A percentile compares a stretch with the other conserved stretches of the same genome.
Evolutionary conservation across 129 eudicot species (phyloP).

Genomic region (Flaveria bidentis): DNA sequence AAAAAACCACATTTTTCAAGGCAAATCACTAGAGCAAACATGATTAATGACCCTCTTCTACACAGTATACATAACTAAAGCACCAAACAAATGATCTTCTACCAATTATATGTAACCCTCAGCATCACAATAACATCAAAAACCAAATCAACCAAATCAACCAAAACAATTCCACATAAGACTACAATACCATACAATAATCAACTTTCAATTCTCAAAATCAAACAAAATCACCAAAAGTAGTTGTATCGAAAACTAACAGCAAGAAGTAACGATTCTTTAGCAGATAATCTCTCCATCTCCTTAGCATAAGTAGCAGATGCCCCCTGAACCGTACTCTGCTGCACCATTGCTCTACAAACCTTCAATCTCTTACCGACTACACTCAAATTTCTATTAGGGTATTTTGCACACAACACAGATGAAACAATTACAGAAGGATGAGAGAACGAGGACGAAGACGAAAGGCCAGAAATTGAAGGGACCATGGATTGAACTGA

Average conservation of each 20-base stretch:
- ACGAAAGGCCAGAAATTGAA: slow-evolving; percentile 29
- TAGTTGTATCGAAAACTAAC: slow-evolving; percentile 42
- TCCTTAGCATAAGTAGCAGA: slow-evolving; percentile 85
- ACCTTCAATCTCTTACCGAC: slow-evolving; percentile 29
- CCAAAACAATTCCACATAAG: slow-evolving; percentile 1
- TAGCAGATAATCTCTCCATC: slow-evolving; percentile 85
- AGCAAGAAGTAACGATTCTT: slow-evolving; percentile 89
- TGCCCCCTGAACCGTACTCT: slow-evolving; percentile 56
- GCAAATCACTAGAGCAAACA: background rate
- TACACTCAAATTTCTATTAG: slow-evolving; percentile 8
- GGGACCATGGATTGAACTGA: slow-evolving; percentile 43
- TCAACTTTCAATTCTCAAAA: slow-evolving; percentile 21
- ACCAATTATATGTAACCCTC: too few relatives aligned
- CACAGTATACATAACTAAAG: background rate
- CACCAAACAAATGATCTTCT: slow-evolving; percentile 11
- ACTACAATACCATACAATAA: slow-evolving; percentile 18
- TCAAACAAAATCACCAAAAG: slow-evolving; percentile 15
- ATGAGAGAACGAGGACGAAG: slow-evolving; percentile 29
- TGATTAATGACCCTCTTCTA: background rate
- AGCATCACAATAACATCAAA: background rate
- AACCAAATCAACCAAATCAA: background rate
- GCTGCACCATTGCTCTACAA: slow-evolving; percentile 69
- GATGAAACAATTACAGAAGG: slow-evolving; percentile 34
- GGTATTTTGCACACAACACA: slow-evolving; percentile 25
- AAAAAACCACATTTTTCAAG: slow-evolving; percentile 3